phyloP scores from a whole-genome alignment of 129 eudicot species.

The Artemisia annua region DNA sequence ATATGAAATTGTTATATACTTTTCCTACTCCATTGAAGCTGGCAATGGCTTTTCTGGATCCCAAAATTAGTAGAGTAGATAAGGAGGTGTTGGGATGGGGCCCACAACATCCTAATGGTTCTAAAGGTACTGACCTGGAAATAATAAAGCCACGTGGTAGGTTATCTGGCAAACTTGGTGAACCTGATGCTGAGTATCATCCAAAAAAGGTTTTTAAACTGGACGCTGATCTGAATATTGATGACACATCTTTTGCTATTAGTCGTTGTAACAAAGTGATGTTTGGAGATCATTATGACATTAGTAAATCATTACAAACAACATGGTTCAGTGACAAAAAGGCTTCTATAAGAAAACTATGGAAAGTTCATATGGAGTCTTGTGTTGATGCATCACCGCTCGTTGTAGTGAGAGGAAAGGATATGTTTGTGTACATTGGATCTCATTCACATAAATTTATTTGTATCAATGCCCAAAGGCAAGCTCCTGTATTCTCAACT shows the following conservation, averaged over 20 bases:
- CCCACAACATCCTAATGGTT: constrained; percentile 15
- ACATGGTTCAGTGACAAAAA: constrained; percentile 35
- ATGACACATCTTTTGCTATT: constrained; percentile 45
- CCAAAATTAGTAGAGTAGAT: constrained; percentile 22
- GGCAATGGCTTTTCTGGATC: constrained; percentile 49
- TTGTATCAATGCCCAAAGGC: constrained; percentile 70
- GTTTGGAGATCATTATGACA: constrained; percentile 36
- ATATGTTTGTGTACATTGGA: constrained; percentile 67
- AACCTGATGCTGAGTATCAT: constrained; percentile 28
- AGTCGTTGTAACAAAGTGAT: constrained; percentile 66
- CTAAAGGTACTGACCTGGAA: constrained; percentile 13
- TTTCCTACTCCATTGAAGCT: constrained; percentile 72
- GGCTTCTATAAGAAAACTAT: constrained; percentile 46
- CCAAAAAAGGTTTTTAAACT: constrained; percentile 41
- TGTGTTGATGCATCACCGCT: constrained; percentile 98
- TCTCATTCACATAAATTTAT: constrained; percentile 79
- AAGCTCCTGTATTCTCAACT: constrained; percentile 19
- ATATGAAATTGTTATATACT: constrained; percentile 71
- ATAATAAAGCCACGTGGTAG: constrained; percentile 30
- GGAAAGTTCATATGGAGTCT: constrained; percentile 82
- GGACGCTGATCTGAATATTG: constrained; percentile 36
- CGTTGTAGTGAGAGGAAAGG: constrained; percentile 53
- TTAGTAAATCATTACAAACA: constrained; percentile 31
- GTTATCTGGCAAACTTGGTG: constrained; percentile 19
- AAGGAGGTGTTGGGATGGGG: constrained; percentile 27